Percentiles rank a stretch among this genome's conserved stretches.
Conservation (phyloP, 768 basidiomycete genomes). For the Myochromella boudieri region DNA sequence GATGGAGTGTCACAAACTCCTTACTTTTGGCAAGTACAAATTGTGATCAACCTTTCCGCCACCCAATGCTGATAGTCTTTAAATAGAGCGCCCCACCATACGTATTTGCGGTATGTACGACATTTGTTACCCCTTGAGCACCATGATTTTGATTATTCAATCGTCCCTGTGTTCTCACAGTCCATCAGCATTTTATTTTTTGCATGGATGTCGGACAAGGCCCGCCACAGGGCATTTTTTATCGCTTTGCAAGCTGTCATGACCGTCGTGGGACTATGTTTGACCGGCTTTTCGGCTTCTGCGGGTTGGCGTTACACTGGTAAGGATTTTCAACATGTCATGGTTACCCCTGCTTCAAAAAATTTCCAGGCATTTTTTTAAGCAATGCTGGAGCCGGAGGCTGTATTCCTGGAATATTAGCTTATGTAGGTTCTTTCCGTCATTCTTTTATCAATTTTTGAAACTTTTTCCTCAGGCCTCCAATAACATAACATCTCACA, state of each 20-base stretch:
- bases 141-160: conserved; percentile 4
- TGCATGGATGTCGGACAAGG: conserved; percentile 47
- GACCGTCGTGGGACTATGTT: conserved; percentile 38
- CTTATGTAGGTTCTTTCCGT: conserved; percentile 39
- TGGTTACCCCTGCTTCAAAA: no score
- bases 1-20: conserved; percentile 42
- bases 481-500: conserved; percentile 50
- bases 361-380: conserved; percentile 45
- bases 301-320: conserved; percentile 43
- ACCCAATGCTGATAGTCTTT: neutral
- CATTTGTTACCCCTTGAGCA: neutral
- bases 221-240: conserved; percentile 38
- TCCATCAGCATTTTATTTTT: conserved; percentile 40
- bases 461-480: conserved; percentile 33
- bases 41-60: no score
- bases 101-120: conserved; percentile 41
- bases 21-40: conserved; percentile 43
- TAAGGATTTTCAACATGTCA: no score
- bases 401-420: conserved; percentile 46
- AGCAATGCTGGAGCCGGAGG: conserved; percentile 45
- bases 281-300: conserved; percentile 37
- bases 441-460: neutral
- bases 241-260: conserved; percentile 42
- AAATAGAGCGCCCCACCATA: conserved; percentile 48
- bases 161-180: conserved; percentile 21